Evolutionary conservation across 179 eudicot genomes (phyloP).

Genomic region (Spinacia oleracea): DNA sequence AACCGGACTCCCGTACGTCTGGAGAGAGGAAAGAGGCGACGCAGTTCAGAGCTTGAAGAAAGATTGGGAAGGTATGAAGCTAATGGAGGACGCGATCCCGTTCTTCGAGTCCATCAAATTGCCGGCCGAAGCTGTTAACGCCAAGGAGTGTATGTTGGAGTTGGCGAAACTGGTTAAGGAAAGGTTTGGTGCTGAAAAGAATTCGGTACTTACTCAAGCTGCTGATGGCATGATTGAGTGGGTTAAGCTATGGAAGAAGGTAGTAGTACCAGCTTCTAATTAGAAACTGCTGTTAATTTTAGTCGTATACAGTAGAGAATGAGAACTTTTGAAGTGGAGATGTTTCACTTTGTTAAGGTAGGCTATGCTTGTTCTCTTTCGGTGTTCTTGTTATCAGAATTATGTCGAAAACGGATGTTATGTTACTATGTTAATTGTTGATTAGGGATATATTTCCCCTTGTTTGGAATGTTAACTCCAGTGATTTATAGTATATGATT

Average conservation of each 20-base stretch:
- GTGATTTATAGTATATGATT: constrained; percentile 2
- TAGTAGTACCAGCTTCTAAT: constrained; percentile 24
- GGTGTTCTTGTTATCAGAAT: background rate
- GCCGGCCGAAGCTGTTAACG: constrained; percentile 55
- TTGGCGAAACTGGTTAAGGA: constrained; percentile 66
- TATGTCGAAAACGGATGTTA: background rate
- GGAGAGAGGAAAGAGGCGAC: constrained; percentile 84
- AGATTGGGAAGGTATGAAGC: constrained; percentile 92
- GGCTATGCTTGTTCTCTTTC: constrained; percentile 10
- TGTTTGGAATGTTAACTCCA: background rate
- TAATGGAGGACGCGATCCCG: constrained; percentile 92
- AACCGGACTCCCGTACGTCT: constrained; percentile 87
- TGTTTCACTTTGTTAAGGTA: constrained; percentile 4
- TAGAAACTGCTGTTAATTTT: constrained; percentile 6
- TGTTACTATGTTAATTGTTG: background rate
- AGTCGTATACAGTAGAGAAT: background rate
- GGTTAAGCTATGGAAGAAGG: constrained; percentile 79
- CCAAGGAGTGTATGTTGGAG: constrained; percentile 77
- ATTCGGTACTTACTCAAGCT: constrained; percentile 58
- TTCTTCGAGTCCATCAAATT: constrained; percentile 68
- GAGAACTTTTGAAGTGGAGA: background rate
- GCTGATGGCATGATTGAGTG: constrained; percentile 79
- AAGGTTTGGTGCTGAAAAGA: constrained; percentile 43
- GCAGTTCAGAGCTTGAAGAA: constrained; percentile 87
- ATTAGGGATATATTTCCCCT: background rate